Conservation (phyloP, 2,329 filamentous ascomycete species). For the Gliomastix tumulicola region DNA sequence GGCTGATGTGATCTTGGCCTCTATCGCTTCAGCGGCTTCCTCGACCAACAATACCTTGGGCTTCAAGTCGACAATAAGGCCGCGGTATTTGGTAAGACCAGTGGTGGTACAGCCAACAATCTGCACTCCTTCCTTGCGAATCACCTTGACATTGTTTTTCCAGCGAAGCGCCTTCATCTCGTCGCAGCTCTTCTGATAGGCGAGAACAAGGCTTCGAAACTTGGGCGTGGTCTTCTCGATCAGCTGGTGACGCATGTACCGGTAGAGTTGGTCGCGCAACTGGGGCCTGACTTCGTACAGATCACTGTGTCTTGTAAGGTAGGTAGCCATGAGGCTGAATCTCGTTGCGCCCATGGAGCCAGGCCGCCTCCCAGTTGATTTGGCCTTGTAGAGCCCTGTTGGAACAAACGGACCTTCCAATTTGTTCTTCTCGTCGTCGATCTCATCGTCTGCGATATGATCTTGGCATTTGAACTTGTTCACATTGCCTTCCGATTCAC, state of each 20-base stretch:
- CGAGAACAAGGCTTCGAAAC: slow-evolving; percentile 40
- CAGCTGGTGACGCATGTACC: slow-evolving; percentile 49
- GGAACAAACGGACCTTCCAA: too few relatives aligned
- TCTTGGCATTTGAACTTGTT: too few relatives aligned
- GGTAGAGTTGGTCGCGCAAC: slow-evolving; percentile 60
- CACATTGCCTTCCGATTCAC: too few relatives aligned
- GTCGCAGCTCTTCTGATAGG: slow-evolving; percentile 41
- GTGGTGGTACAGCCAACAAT: slow-evolving; percentile 69
- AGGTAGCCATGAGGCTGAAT: too few relatives aligned
- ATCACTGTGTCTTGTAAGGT: too few relatives aligned
- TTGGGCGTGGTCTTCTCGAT: slow-evolving; percentile 36
- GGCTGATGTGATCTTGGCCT: slow-evolving; percentile 49
- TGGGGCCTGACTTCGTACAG: slow-evolving; percentile 52
- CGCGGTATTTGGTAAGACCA: slow-evolving; percentile 73
- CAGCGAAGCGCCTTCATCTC: slow-evolving; percentile 50
- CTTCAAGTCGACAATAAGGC: slow-evolving; percentile 56
- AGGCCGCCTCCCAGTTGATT: too few relatives aligned
- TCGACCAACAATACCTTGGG: slow-evolving; percentile 69
- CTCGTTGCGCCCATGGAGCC: too few relatives aligned
- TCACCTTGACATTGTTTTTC: slow-evolving; percentile 44
- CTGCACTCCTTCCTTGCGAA: slow-evolving; percentile 28
- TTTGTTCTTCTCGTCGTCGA: too few relatives aligned
- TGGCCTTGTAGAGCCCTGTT: too few relatives aligned
- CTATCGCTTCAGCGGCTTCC: slow-evolving; percentile 71
- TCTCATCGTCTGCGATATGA: slow-evolving; percentile 8